Evolutionary conservation across 306 rosid genomes (phyloP), one percentile per base, ranked within the genome.

Genomic region (Senna tora): DNA sequence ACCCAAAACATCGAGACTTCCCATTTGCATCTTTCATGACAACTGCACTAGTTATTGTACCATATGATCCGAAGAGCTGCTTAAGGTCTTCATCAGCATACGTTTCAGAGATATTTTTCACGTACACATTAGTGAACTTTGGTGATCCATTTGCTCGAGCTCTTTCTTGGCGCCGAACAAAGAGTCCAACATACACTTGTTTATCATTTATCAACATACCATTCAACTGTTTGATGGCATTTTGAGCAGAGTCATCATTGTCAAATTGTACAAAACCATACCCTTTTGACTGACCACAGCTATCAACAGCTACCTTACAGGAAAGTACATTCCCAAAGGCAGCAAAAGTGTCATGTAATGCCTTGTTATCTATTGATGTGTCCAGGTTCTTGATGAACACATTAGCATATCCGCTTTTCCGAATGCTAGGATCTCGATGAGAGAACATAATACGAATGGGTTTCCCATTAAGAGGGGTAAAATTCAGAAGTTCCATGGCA

Each of bases 381-480:
- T 93, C 98, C 69, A 93, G 77, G 46, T 87, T 87, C 84, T 93
- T 89, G 12, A 93, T 87, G 57, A 91, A 93, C 69, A 93, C 84
- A 67, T 93, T 93, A 13, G 88, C 98, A 72, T 28, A 58, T 49
- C 97, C 97, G 16, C 89, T 93, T 79, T 91, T 91, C 46, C 97
- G 70, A 19, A 81, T 79, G 69, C 92, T 91, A 32, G 97, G 98
- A 76, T 93, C 96, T 0, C 96, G 86, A 38, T 89, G 91, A 61
- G 96, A 93, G 69, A 69, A 82, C 98, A 93, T 93, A 57, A 93
- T 83, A 43, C 98, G 92, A 45, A 92, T 87, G 20, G 97, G 92
- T 65, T 80, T 92, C 74, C 94, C 93, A 71, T 89, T 87, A 5
- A 92, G 0, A 6, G 81, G 85, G 67, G 92, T 65, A 45, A 86